Percentiles rank a stretch among this genome's conserved stretches.
Evolutionary conservation across 73 alveolate genomes (phyloP).

Genomic region (Diophrys appendiculata): DNA sequence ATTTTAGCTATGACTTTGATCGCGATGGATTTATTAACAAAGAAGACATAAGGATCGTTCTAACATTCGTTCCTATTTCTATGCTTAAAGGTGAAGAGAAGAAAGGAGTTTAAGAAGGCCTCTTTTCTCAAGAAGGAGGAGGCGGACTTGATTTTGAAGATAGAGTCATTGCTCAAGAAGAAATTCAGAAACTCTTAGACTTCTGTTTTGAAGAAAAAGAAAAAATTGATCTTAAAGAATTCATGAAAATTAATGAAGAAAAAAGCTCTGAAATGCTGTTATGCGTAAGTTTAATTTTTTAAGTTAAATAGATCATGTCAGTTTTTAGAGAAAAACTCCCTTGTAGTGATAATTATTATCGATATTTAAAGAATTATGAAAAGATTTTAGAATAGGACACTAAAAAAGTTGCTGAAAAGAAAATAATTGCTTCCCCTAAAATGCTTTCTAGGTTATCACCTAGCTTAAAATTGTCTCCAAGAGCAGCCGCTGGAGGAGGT

Average conservation of each 20-base stretch:
- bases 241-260: slow-evolving; percentile 34
- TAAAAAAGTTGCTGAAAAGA: slow-evolving; percentile 16
- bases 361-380: slow-evolving; percentile 55
- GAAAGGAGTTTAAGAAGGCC: not conserved
- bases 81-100: not conserved
- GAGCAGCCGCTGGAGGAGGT: not conserved
- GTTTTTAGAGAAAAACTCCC: slow-evolving; percentile 54
- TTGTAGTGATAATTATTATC: slow-evolving; percentile 56
- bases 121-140: slow-evolving; percentile 6
- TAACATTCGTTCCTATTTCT: slow-evolving; percentile 68
- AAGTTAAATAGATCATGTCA: slow-evolving; percentile 18
- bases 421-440: slow-evolving; percentile 49
- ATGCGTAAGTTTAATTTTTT: slow-evolving; percentile 20
- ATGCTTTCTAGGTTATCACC: slow-evolving; percentile 53
- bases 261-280: slow-evolving; percentile 51
- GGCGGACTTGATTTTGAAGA: slow-evolving; percentile 23
- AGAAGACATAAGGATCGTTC: slow-evolving; percentile 78
- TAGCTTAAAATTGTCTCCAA: not conserved
- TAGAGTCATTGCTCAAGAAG: slow-evolving; percentile 45
- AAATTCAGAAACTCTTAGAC: slow-evolving; percentile 39
- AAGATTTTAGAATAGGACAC: slow-evolving; percentile 37
- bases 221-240: slow-evolving; percentile 39
- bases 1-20: slow-evolving; percentile 69
- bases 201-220: slow-evolving; percentile 49
- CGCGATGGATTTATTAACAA: slow-evolving; percentile 72